phyloP scores from a whole-genome alignment of 148 eudicot genomes.

The Rhododendron molle region DNA sequence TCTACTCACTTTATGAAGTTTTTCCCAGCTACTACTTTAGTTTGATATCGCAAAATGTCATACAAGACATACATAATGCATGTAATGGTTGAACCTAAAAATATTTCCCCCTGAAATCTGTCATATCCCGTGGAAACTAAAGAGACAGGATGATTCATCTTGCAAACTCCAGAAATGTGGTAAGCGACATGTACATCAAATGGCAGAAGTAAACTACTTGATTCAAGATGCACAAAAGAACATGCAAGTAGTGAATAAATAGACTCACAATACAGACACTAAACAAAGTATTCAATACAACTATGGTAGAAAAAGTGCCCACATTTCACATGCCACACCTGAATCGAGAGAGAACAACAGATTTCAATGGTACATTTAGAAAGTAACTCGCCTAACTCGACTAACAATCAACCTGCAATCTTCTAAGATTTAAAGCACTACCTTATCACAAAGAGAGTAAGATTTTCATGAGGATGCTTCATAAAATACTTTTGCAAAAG shows the following conservation, averaged over 20 bases:
- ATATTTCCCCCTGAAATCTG: not conserved
- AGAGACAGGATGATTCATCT: not conserved
- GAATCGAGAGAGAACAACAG: not conserved
- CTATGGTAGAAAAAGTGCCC: not conserved
- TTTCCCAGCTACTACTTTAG: not conserved
- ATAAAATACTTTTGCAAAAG: constrained; percentile 67
- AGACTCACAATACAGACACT: not conserved
- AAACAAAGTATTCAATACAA: not conserved
- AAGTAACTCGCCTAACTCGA: not conserved
- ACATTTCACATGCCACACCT: not conserved
- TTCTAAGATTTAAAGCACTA: not conserved
- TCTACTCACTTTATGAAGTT: not conserved
- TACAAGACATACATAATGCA: not conserved
- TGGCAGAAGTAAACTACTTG: not conserved
- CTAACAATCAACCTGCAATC: not conserved
- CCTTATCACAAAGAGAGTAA: not conserved
- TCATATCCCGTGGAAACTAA: not conserved
- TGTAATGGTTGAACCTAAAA: not conserved
- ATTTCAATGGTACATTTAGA: not conserved
- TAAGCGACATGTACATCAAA: not conserved
- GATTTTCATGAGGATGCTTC: constrained; percentile 13
- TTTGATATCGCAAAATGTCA: not conserved
- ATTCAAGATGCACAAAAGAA: not conserved
- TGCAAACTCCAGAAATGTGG: not conserved
- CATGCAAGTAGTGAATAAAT: not conserved